These are phyloP conservation scores for Penicillium sclerotiorum DNA, from an alignment of 2,329 filamentous ascomycete species.

Conservation along the genomic window DNA sequence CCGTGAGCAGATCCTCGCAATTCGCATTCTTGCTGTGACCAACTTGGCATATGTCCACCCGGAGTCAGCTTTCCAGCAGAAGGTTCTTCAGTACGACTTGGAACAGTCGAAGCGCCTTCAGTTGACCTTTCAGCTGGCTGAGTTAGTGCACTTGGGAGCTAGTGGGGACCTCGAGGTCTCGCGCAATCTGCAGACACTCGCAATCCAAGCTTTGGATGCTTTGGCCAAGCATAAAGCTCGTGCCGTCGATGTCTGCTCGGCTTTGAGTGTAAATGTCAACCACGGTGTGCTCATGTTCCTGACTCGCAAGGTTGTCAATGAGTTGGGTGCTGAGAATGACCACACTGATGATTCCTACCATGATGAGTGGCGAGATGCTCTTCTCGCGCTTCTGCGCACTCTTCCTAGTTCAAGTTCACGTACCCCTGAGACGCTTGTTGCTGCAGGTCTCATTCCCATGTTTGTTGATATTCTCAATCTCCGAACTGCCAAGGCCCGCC, in stretches of 20 bases:
- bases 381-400: conserved; percentile 85
- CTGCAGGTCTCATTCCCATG: conserved; percentile 85
- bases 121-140: conserved; percentile 86
- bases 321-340: conserved; percentile 67
- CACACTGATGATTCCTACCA: conserved; percentile 64
- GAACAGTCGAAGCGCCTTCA: conserved; percentile 89
- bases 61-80: conserved; percentile 81
- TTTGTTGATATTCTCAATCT: conserved; percentile 85
- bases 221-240: conserved; percentile 77
- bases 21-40: conserved; percentile 82
- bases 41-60: conserved; percentile 89
- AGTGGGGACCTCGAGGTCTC: conserved; percentile 70
- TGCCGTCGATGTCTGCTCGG: conserved; percentile 78
- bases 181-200: conserved; percentile 77
- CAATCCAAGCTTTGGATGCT: conserved; percentile 80
- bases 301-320: conserved; percentile 83
- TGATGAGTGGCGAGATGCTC: conserved; percentile 86
- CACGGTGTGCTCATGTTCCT: conserved; percentile 94
- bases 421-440: conserved; percentile 80
- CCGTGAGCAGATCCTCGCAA: conserved; percentile 74
- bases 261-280: conserved; percentile 93
- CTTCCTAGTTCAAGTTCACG: conserved; percentile 72
- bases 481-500: conserved; percentile 77
- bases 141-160: conserved; percentile 81
- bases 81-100: conserved; percentile 80